Percentiles rank a stretch among this genome's conserved stretches.
phyloP scores from a whole-genome alignment of 208 protist genomes.

The Leishmania amazonensis region DNA sequence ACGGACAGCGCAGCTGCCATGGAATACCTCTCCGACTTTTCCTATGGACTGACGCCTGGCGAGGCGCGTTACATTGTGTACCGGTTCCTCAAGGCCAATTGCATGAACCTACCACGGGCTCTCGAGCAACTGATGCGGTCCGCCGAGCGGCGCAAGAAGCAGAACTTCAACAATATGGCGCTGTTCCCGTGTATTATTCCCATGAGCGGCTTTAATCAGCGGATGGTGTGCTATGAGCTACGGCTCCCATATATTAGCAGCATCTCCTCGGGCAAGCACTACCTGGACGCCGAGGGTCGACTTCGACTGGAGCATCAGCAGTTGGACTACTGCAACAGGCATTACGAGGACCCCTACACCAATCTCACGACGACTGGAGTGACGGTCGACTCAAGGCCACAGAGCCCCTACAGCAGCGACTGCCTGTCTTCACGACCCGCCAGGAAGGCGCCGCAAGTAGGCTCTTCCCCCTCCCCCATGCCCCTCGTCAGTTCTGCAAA shows the following conservation, averaged over 20 bases:
- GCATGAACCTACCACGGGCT: constrained; percentile 32
- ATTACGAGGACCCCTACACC: constrained; percentile 20
- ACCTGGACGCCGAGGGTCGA: constrained; percentile 18
- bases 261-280: constrained; percentile 16
- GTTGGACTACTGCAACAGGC: constrained; percentile 28
- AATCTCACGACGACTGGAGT: not conserved
- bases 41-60: constrained; percentile 26
- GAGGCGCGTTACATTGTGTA: constrained; percentile 42
- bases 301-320: constrained; percentile 15
- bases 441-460: not conserved
- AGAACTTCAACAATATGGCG: constrained; percentile 54
- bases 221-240: constrained; percentile 45
- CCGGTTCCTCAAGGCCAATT: constrained; percentile 44
- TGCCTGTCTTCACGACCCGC: not conserved
- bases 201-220: constrained; percentile 52
- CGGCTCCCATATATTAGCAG: constrained; percentile 36
- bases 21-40: constrained; percentile 33
- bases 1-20: not conserved
- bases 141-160: constrained; percentile 43
- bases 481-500: not conserved
- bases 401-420: not conserved
- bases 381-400: not conserved
- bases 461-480: not conserved
- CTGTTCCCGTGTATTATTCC: constrained; percentile 65
- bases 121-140: constrained; percentile 33